Percentiles rank a stretch among this genome's conserved stretches.
phyloP scores from a whole-genome alignment of 73 alveolate species.

The Symbiodinium pilosum region DNA sequence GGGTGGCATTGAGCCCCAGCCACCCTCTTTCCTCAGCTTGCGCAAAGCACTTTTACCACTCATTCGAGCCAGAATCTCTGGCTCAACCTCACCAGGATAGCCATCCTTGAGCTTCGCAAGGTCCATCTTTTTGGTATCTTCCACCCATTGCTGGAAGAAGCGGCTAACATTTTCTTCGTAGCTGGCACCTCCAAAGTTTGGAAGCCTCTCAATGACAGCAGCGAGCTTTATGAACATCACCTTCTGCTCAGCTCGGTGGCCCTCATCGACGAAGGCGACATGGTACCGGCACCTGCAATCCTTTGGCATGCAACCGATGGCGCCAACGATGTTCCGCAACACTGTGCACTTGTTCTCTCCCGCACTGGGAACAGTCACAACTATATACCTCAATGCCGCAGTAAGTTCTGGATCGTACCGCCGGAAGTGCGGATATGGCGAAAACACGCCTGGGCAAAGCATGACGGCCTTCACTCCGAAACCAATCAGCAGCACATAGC shows the following conservation, averaged over 20 bases:
- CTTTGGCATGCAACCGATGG: slow-evolving; percentile 79
- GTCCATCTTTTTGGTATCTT: slow-evolving; percentile 90
- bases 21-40: slow-evolving; percentile 66
- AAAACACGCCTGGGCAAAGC: slow-evolving; percentile 89
- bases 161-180: slow-evolving; percentile 82
- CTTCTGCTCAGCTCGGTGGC: slow-evolving; percentile 77
- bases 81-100: slow-evolving; percentile 24
- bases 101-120: slow-evolving; percentile 68
- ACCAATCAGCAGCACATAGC: slow-evolving; percentile 88
- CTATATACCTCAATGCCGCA: slow-evolving; percentile 66
- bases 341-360: slow-evolving; percentile 92
- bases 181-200: slow-evolving; percentile 61
- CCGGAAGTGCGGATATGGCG: slow-evolving; percentile 93
- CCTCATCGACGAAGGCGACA: slow-evolving; percentile 80
- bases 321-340: slow-evolving; percentile 66
- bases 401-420: slow-evolving; percentile 82
- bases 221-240: slow-evolving; percentile 89
- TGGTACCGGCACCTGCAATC: slow-evolving; percentile 90
- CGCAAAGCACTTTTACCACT: slow-evolving; percentile 71
- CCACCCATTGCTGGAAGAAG: slow-evolving; percentile 91
- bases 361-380: slow-evolving; percentile 47
- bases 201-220: slow-evolving; percentile 52
- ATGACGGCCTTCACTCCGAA: slow-evolving; percentile 88
- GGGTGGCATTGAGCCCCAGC: slow-evolving; percentile 69
- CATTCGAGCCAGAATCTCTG: slow-evolving; percentile 56